Evolutionary conservation across 2,329 filamentous ascomycete genomes (phyloP), one percentile per base, ranked within the genome.

Genomic region (Coniella lustricola): DNA sequence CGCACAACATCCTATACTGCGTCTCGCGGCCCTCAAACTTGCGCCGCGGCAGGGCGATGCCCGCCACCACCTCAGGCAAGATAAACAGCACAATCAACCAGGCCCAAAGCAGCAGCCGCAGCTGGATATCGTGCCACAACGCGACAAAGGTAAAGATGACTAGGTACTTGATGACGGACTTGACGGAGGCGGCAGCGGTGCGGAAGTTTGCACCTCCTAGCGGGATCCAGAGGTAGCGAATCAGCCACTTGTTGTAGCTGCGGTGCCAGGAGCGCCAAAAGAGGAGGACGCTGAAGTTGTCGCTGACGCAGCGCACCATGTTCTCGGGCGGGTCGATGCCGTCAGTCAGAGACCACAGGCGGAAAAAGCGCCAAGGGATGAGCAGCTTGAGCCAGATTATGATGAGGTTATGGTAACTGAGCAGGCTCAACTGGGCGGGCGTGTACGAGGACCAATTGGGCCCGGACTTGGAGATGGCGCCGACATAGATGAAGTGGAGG

Each of bases 191-290:
- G 25, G 66, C 55, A 59, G 70, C 66, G 47, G 57, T 70, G 29
- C 66, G 64, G 61, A 77, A 76, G 25, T 70, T 72, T 2, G 75
- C 71, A 7, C 93, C 91, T 33, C 93, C 93, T 0, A 98, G 76
- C 0, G 93, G 93, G 3, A 97, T 76, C 66, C 94, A 98, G 54
- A 98, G 81, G 69, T 98, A 98, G 20, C 93, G 83, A 44, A 97
- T 77, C 49, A 93, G 78, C 90, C 90, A 98, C 56, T 90, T 85
- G 69, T 97, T 97, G 73, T 88, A 97, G 55, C 82, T 89, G 45
- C 90, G 84, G 68, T 98, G 93, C 94, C 94, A 98, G 29, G 82
- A 84, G 54, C 93, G 87, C 93, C 93, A 98, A 70, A 98, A 98
- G 17, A 84, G 83, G 35, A 90, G 76, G 0, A 89, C 85, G 55